These are phyloP conservation scores for Hypomontagnella monticulosa DNA, from an alignment of 495 filamentous ascomycete species.

Conservation along the genomic window DNA sequence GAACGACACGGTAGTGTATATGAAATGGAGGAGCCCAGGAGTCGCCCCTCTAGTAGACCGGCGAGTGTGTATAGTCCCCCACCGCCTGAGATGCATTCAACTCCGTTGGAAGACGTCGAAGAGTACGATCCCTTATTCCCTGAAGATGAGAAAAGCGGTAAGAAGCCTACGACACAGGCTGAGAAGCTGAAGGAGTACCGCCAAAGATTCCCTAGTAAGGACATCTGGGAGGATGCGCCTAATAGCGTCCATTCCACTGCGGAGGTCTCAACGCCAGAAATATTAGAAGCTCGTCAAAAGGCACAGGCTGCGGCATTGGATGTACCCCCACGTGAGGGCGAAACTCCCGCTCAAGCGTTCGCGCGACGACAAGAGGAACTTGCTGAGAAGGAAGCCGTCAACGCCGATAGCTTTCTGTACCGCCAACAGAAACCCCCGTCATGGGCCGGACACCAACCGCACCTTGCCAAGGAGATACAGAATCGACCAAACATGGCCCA, in stretches of 20 bases:
- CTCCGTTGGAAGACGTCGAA: constrained; percentile 86
- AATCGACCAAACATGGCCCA: constrained; percentile 62
- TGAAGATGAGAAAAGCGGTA: constrained; percentile 74
- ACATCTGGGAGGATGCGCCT: constrained; percentile 97
- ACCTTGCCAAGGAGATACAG: constrained; percentile 52
- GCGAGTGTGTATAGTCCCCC: constrained; percentile 62
- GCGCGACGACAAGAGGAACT: constrained; percentile 64
- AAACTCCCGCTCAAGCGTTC: constrained; percentile 63
- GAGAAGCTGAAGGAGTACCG: constrained; percentile 64
- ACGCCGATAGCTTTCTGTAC: constrained; percentile 54
- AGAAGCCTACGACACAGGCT: constrained; percentile 55
- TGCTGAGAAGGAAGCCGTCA: constrained; percentile 58
- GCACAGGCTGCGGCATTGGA: constrained; percentile 27
- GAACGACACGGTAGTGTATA: constrained; percentile 68
- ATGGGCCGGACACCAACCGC: constrained; percentile 55
- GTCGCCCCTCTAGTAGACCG: constrained; percentile 78
- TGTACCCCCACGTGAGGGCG: constrained; percentile 48
- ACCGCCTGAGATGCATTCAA: constrained; percentile 61
- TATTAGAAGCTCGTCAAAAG: constrained; percentile 56
- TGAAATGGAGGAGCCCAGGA: constrained; percentile 63
- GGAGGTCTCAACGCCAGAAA: constrained; percentile 84
- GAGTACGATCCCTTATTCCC: constrained; percentile 97
- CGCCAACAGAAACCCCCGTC: constrained; percentile 60
- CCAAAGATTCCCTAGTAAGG: constrained; percentile 89
- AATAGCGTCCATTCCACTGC: constrained; percentile 84